Evolutionary conservation across 768 basidiomycete species (phyloP), one percentile per base, ranked within the genome.

Genomic region (Porphyrellus cyaneotinctus): DNA sequence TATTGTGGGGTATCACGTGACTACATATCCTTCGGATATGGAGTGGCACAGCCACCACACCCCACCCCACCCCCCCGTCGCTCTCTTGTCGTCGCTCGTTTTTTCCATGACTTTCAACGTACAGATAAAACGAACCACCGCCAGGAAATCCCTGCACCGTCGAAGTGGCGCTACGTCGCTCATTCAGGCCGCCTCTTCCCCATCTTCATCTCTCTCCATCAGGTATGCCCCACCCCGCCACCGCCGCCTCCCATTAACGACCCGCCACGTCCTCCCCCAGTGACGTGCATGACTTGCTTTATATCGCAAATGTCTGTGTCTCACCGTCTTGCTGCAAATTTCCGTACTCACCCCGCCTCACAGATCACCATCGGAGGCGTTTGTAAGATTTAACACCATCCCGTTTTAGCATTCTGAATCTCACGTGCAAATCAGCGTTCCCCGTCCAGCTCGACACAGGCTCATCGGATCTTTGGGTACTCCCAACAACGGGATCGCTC

Each of bases 391-490:
- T n/a, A 4, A 2, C 37, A 1, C 18, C 26, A 0, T 35, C 10
- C 18, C 1, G 9, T 13, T 0, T 9, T 3, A 12, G 2, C 8
- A 31, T 17, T 17, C 22, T 10, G 23, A 30, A 30, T 22, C 51
- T 56, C 43, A 66, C 15, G 14, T 36, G 7, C 28, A 23, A 15
- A 24, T 2, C 56, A 91, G 89, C 75, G 15, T 88, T 85, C 67
- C 71, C 78, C 44, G 80, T 91, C 14, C 91, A 93, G 66, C 72
- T 93, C 43, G 91, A 93, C 70, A 91, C 89, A 2, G 91, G 91
- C 55, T 91, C 15, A 9, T 15, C 81, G 57, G 91, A 93, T 70
- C 76, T 93, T 28, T 91, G 89, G 83, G 76, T 88, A 47, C 72
- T 79, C 56, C 77, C 78, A 20, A 54, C 71, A 30, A 64, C 66